A percentile compares a stretch with the other conserved stretches of the same genome.
Evolutionary conservation across 2,329 filamentous ascomycete genomes (phyloP).

Genomic region (Saccharata proteae): DNA sequence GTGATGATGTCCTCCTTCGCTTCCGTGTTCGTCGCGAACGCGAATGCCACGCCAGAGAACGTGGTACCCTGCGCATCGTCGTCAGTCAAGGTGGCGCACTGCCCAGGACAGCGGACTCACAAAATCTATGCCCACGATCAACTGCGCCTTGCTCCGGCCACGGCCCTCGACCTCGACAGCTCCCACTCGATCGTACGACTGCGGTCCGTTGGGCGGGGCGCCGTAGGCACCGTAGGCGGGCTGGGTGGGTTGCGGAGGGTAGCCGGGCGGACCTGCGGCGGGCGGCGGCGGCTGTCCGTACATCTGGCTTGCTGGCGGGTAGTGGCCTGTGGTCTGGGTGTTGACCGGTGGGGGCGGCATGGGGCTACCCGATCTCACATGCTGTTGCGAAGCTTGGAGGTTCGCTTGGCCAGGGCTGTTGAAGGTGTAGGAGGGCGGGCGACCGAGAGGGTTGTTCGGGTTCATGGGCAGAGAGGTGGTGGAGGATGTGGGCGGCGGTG

Average conservation of each 20-base stretch:
- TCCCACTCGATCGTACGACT: conserved; percentile 22
- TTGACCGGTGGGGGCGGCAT: conserved; percentile 44
- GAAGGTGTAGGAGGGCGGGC: conserved; percentile 53
- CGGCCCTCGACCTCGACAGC: conserved; percentile 69
- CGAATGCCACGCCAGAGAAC: conserved; percentile 93
- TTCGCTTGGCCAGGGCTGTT: conserved; percentile 25
- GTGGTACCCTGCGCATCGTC: conserved; percentile 62
- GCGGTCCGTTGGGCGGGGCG: conserved; percentile 19
- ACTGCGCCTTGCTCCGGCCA: conserved; percentile 83
- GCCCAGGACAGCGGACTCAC: conserved; percentile 49
- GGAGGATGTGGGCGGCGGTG: conserved; percentile 25
- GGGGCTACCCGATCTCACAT: conserved; percentile 40
- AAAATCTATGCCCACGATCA: conserved; percentile 99
- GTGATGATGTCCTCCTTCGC: conserved; percentile 98
- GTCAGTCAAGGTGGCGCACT: no score
- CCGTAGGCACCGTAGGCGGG: conserved; percentile 20
- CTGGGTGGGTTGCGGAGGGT: conserved; percentile 21
- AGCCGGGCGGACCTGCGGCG: conserved; percentile 23
- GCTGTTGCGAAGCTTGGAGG: conserved; percentile 16
- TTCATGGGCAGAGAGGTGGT: conserved; percentile 38
- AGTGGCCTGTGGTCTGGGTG: conserved; percentile 38
- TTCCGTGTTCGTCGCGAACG: conserved; percentile 88
- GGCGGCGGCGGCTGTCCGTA: conserved; percentile 25
- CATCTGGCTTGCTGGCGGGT: conserved; percentile 34
- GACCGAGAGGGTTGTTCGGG: conserved; percentile 40